These are phyloP conservation scores for Solanum hybrid DNA, from an alignment of 305 asterid genomes.

Conservation along the genomic window DNA sequence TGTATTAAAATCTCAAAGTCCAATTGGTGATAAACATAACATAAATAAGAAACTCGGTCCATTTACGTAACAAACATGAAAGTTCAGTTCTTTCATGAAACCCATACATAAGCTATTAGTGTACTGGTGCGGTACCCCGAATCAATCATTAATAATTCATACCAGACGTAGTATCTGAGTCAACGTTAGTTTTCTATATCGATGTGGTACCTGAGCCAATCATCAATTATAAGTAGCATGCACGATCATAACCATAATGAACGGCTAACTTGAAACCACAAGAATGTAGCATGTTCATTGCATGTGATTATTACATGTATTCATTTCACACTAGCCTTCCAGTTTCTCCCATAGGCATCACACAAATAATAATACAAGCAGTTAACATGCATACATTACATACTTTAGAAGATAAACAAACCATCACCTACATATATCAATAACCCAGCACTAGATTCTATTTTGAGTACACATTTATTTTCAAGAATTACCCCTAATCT, in stretches of 20 bases:
- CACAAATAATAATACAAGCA: no score
- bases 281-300: not conserved
- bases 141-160: no score
- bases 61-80: not conserved
- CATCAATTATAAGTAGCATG: no score
- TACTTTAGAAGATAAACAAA: not conserved
- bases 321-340: not conserved
- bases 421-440: not conserved
- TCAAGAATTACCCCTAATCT: not conserved
- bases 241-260: not conserved
- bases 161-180: not conserved
- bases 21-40: not conserved
- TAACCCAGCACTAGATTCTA: not conserved
- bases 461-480: not conserved
- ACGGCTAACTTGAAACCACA: not conserved
- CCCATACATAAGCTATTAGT: not conserved
- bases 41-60: not conserved
- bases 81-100: not conserved
- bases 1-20: not conserved
- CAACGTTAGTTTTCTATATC: not conserved
- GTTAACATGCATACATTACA: not conserved
- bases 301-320: not conserved
- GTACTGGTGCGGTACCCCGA: not conserved
- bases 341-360: not conserved
- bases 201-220: not conserved